These are phyloP conservation scores for Ophiostoma sp. DNA, from an alignment of 2,329 filamentous ascomycete species.

Conservation along the genomic window DNA sequence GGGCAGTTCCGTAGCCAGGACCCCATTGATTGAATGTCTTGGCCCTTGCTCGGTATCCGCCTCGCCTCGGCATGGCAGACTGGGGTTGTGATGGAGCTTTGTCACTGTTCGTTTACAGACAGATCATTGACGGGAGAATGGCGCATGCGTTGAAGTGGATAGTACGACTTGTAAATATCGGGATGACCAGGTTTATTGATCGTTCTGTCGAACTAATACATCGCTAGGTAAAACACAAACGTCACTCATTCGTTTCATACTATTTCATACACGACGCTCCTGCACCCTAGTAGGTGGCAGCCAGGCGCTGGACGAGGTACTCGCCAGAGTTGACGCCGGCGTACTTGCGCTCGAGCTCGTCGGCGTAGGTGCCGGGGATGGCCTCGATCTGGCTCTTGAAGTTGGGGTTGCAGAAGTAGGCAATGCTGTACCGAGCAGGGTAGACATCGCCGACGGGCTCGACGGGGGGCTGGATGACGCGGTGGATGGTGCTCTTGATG, in stretches of 20 bases:
- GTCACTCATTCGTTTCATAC: neutral
- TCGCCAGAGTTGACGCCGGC: conserved; percentile 69
- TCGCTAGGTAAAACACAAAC: conserved; percentile 3
- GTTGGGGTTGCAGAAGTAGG: conserved; percentile 87
- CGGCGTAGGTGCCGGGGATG: conserved; percentile 67
- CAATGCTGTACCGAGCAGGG: conserved; percentile 75
- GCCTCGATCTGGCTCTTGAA: conserved; percentile 70
- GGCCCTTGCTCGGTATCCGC: no score
- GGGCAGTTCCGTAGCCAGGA: no score
- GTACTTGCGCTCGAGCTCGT: conserved; percentile 69
- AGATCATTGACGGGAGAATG: no score
- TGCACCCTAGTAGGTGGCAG: conserved; percentile 58
- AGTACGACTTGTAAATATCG: neutral
- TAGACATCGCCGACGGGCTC: conserved; percentile 48
- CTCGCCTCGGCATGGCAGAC: no score
- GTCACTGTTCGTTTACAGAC: no score
- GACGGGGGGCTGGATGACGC: conserved; percentile 75
- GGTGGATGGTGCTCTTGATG: conserved; percentile 84
- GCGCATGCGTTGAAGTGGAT: no score
- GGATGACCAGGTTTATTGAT: conserved; percentile 7
- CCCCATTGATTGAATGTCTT: no score
- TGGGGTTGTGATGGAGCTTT: no score
- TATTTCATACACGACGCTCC: neutral
- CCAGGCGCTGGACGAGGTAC: conserved; percentile 72
- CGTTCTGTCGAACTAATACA: conserved; percentile 5